Percentiles rank a stretch among this genome's conserved stretches.
Evolutionary conservation across 768 basidiomycete species (phyloP).

Genomic region (Collybia sordida): DNA sequence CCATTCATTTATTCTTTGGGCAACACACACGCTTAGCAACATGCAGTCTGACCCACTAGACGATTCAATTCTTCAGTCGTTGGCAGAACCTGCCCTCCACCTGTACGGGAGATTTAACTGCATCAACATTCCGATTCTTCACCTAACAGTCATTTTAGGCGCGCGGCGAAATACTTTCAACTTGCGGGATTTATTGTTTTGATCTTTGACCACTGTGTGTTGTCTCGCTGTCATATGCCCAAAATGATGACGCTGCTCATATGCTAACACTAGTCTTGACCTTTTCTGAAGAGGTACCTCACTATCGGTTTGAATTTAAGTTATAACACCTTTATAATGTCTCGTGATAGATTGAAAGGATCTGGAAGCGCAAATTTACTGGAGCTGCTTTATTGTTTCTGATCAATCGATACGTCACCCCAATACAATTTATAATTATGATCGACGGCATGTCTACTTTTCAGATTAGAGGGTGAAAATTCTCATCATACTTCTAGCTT

Average conservation of each 20-base stretch:
- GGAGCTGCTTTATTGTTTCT: conserved; percentile 13
- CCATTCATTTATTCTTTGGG: no score
- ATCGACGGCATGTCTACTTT: conserved; percentile 15
- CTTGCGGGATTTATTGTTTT: conserved; percentile 13
- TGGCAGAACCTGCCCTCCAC: no score
- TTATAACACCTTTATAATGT: no score
- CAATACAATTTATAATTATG: conserved; percentile 24
- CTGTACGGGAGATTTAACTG: no score
- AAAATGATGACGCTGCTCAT: not conserved
- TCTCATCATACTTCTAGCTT: no score
- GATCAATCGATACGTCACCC: conserved; percentile 27
- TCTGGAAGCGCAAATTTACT: conserved; percentile 25
- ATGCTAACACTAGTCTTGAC: conserved; percentile 3
- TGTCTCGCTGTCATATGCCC: no score
- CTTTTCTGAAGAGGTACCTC: conserved; percentile 9
- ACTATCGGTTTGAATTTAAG: no score
- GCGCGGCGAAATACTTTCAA: conserved; percentile 6
- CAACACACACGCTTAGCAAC: no score
- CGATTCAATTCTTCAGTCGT: no score
- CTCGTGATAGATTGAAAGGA: conserved; percentile 23
- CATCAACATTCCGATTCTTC: no score
- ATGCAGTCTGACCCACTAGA: no score
- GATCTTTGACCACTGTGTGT: conserved; percentile 16
- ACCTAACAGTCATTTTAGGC: conserved; percentile 2
- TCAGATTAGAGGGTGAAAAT: no score